Evolutionary conservation across 2,329 filamentous ascomycete genomes (phyloP).

Genomic region (Trichoderma breve): DNA sequence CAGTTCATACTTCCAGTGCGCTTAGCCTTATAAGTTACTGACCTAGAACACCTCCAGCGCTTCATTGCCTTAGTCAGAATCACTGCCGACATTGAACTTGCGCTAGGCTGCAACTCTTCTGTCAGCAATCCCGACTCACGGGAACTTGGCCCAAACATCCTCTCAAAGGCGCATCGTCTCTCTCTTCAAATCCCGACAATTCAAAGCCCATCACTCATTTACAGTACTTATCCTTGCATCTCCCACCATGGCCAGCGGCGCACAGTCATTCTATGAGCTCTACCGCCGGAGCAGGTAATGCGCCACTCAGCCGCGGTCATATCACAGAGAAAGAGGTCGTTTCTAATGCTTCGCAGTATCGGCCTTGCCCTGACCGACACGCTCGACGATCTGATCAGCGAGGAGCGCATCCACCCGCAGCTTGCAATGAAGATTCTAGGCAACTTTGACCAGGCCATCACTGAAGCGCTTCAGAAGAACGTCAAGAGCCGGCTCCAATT

Average conservation of each 20-base stretch:
- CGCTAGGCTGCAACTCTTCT: not conserved
- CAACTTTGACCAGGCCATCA: slow-evolving; percentile 92
- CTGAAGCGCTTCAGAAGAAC: slow-evolving; percentile 85
- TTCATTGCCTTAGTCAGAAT: not conserved
- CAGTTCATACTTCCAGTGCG: not conserved
- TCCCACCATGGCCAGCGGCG: slow-evolving; percentile 46
- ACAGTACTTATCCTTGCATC: not conserved
- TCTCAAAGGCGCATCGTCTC: not conserved
- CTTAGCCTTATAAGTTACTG: not conserved
- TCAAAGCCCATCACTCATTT: not conserved
- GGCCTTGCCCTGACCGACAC: slow-evolving; percentile 92
- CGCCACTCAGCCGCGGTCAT: slow-evolving; percentile 32
- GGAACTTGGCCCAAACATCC: not conserved
- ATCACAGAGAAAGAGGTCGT: not conserved
- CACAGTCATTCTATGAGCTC: slow-evolving; percentile 80
- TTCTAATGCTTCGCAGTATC: slow-evolving; percentile 59
- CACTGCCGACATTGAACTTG: not conserved
- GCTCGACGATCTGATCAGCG: slow-evolving; percentile 93
- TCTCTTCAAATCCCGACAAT: not conserved
- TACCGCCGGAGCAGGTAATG: slow-evolving; percentile 92
- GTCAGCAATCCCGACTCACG: not conserved
- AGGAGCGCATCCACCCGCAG: slow-evolving; percentile 93
- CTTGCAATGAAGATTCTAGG: slow-evolving; percentile 97
- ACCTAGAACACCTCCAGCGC: not conserved
- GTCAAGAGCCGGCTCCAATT: slow-evolving; percentile 90